Evolutionary conservation across 305 asterid genomes (phyloP).

Genomic region (Fraxinus angustifolia): DNA sequence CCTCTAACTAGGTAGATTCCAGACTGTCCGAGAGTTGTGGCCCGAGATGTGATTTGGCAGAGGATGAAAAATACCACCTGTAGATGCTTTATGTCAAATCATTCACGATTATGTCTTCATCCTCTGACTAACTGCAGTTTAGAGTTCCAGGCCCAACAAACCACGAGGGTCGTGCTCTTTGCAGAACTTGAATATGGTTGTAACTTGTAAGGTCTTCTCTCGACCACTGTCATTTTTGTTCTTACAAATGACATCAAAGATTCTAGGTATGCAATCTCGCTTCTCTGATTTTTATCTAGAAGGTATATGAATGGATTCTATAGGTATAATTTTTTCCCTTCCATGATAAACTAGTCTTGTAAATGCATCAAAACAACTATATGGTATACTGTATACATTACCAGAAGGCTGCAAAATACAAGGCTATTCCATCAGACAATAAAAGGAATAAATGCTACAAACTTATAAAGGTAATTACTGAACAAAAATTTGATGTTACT

Average conservation of each 20-base stretch:
- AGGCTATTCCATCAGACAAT: neutral
- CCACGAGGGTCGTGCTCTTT: neutral
- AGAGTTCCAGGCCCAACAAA: too few relatives aligned
- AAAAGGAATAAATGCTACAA: neutral
- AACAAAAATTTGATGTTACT: conserved; percentile 31
- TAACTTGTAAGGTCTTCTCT: neutral
- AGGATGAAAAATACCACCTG: too few relatives aligned
- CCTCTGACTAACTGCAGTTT: too few relatives aligned
- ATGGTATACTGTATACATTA: neutral
- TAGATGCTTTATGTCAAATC: too few relatives aligned
- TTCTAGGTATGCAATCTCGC: neutral
- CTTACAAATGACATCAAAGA: neutral
- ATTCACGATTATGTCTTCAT: too few relatives aligned
- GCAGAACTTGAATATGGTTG: neutral
- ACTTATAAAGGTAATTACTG: conserved; percentile 23
- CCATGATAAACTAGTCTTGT: neutral
- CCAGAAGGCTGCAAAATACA: neutral
- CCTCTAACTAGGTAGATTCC: too few relatives aligned
- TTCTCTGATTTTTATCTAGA: neutral
- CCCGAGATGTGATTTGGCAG: too few relatives aligned
- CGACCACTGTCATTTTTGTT: neutral
- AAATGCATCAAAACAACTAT: neutral
- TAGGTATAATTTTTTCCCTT: neutral
- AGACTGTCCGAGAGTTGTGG: too few relatives aligned
- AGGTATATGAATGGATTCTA: neutral